Evolutionary conservation across 805 yeast species (phyloP).

Genomic region (Saccharomycopsis schoenii): DNA sequence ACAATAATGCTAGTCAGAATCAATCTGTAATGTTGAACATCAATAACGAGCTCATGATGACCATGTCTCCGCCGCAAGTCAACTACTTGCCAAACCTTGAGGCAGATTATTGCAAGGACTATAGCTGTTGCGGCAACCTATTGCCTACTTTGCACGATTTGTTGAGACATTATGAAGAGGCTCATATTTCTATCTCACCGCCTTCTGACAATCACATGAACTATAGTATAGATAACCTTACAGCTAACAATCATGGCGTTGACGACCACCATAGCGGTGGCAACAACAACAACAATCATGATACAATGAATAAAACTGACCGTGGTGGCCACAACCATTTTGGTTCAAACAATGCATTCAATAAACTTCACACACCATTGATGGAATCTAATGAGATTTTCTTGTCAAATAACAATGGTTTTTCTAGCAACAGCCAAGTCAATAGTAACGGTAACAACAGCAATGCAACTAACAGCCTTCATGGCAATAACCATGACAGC

Average conservation of each 20-base stretch:
- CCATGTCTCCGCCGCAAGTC: slow-evolving; percentile 56
- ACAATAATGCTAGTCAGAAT: slow-evolving; percentile 15
- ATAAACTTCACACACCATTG: not conserved
- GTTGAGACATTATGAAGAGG: slow-evolving; percentile 90
- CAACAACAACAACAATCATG: not conserved
- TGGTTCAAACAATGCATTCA: not conserved
- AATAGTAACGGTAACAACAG: slow-evolving; percentile 21
- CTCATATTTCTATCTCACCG: slow-evolving; percentile 68
- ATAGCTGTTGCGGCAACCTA: slow-evolving; percentile 88
- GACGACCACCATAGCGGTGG: not conserved
- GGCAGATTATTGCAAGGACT: slow-evolving; percentile 94
- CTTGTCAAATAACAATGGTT: not conserved
- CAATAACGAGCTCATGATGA: slow-evolving; percentile 25
- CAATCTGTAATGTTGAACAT: slow-evolving; percentile 15
- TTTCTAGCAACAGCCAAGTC: slow-evolving; percentile 17
- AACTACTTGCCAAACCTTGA: slow-evolving; percentile 87
- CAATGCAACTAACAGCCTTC: not conserved
- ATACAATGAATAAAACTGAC: not conserved
- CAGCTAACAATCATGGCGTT: not conserved
- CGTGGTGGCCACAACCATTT: not conserved
- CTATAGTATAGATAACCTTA: slow-evolving; percentile 14
- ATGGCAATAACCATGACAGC: slow-evolving; percentile 18
- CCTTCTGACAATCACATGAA: slow-evolving; percentile 25
- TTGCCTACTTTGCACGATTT: slow-evolving; percentile 91
- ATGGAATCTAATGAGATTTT: slow-evolving; percentile 18